Evolutionary conservation across 306 rosid species (phyloP), one percentile per base, ranked within the genome.

Genomic region (Geum urbanum): DNA sequence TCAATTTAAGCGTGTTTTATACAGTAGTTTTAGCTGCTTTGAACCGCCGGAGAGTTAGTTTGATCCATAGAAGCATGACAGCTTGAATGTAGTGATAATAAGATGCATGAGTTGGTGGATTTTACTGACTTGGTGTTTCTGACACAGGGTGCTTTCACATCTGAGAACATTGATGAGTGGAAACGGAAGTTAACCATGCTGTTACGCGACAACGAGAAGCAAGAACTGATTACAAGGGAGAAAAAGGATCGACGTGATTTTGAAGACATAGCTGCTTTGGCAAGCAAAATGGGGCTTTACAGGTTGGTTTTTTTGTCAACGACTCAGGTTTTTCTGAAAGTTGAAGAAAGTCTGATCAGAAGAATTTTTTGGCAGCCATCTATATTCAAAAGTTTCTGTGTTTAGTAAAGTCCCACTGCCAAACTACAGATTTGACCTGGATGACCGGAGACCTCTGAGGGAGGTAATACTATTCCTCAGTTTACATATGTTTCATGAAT

Each of bases 361-460:
- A 20, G 74, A 60, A 55, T 74, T n/a, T 75, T 39, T 40, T 83
- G 79, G 78, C 97, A 94, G 99, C 85, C 95, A 94, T 82, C 77
- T 83, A 49, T 94, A 91, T 79, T 74, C 91, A 16, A 94, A 85
- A 80, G 88, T 86, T 22, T 89, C 85, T 69, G 99, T 94, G 56
- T 84, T 94, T 73, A 89, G 99, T 69, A 94, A 91, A 84, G 83
- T 80, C 39, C 97, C 97, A 4, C 83, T 91, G 78, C 99, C 96
- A 24, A 94, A 94, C 87, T 94, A 94, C 79, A 86, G 99, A 82
- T 94, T 76, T 75, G 99, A 94, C 77, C 85, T 94, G 80, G 99
- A 94, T 71, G 99, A 94, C 63, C 77, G 79, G 69, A 86, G 89
- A 47, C 99, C 99, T 27, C 96, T 83, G 85, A 86, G 99, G 73